These are phyloP conservation scores for Pythium utonaiense DNA, from an alignment of 352 stramenopile species.

Conservation along the genomic window DNA sequence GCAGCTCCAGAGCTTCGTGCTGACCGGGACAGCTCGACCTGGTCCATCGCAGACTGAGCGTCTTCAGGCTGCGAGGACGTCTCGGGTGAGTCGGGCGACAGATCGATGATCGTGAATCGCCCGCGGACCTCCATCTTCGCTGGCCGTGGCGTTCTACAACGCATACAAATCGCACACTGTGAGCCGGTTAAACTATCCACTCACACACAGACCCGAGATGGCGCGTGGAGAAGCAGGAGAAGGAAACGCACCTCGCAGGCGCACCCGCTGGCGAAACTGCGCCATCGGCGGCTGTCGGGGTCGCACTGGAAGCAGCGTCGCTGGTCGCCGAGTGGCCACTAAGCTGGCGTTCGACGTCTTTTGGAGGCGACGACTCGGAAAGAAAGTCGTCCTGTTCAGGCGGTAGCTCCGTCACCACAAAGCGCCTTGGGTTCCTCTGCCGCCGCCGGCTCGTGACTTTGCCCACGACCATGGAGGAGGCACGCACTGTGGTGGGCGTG, in stretches of 20 bases:
- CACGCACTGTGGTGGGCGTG: constrained; percentile 7
- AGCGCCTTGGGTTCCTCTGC: constrained; percentile 51
- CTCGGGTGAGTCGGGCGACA: constrained; percentile 58
- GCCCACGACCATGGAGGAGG: constrained; percentile 16
- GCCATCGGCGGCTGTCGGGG: neutral
- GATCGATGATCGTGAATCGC: constrained; percentile 80
- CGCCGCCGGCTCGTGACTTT: constrained; percentile 35
- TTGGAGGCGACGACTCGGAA: neutral
- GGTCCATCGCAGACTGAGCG: constrained; percentile 27
- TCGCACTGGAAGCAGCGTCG: neutral
- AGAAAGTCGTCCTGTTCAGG: constrained; percentile 33
- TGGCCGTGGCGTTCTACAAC: constrained; percentile 8
- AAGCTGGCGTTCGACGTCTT: neutral
- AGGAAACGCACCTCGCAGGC: neutral
- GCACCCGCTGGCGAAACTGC: neutral
- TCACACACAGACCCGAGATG: neutral
- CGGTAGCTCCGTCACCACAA: constrained; percentile 69
- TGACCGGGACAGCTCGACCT: constrained; percentile 23
- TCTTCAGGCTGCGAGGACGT: constrained; percentile 18
- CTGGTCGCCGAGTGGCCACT: neutral
- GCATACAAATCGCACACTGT: constrained; percentile 1
- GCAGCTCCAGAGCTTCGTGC: neutral
- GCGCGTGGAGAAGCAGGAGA: neutral
- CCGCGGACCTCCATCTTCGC: constrained; percentile 70
- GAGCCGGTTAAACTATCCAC: neutral